These are phyloP conservation scores for Vickermania spadyakhi DNA, from an alignment of 208 protist species.

Conservation along the genomic window DNA sequence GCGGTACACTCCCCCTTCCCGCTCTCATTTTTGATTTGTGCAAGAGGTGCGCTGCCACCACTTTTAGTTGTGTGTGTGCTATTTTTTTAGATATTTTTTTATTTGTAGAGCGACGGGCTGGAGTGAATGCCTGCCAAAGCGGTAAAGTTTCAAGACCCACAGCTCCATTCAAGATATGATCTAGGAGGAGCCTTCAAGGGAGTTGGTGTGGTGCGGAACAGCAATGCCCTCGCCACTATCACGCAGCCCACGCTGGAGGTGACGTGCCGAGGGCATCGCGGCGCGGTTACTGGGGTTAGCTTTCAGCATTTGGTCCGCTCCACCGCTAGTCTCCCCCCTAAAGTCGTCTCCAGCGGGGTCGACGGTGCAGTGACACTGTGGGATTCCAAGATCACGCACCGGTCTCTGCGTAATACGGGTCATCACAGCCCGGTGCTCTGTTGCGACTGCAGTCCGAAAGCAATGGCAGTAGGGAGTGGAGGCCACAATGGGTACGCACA, in stretches of 20 bases:
- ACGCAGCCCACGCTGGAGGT: slow-evolving; percentile 45
- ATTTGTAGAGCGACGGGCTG: too few relatives aligned
- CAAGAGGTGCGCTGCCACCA: too few relatives aligned
- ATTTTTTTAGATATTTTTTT: too few relatives aligned
- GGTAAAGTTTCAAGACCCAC: too few relatives aligned
- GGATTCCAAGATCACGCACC: slow-evolving; percentile 51
- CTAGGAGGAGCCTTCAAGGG: too few relatives aligned
- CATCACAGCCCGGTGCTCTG: slow-evolving; percentile 71
- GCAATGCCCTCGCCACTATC: not conserved
- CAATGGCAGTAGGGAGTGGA: slow-evolving; percentile 34
- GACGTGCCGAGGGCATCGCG: slow-evolving; percentile 70
- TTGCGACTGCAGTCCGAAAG: slow-evolving; percentile 29
- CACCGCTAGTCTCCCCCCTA: slow-evolving; percentile 14
- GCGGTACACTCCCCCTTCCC: too few relatives aligned
- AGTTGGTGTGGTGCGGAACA: too few relatives aligned
- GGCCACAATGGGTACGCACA: slow-evolving; percentile 82
- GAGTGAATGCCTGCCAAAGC: too few relatives aligned
- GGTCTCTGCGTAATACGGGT: slow-evolving; percentile 67
- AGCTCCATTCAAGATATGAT: too few relatives aligned
- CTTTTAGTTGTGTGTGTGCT: too few relatives aligned
- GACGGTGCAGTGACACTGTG: slow-evolving; percentile 86
- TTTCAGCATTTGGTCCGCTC: slow-evolving; percentile 21
- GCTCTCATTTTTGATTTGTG: too few relatives aligned
- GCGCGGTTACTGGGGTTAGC: slow-evolving; percentile 34
- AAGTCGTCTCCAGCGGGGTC: slow-evolving; percentile 48